Conservation (phyloP, 2,329 filamentous ascomycete species). For the Aspergillus pseudoglaucus region DNA sequence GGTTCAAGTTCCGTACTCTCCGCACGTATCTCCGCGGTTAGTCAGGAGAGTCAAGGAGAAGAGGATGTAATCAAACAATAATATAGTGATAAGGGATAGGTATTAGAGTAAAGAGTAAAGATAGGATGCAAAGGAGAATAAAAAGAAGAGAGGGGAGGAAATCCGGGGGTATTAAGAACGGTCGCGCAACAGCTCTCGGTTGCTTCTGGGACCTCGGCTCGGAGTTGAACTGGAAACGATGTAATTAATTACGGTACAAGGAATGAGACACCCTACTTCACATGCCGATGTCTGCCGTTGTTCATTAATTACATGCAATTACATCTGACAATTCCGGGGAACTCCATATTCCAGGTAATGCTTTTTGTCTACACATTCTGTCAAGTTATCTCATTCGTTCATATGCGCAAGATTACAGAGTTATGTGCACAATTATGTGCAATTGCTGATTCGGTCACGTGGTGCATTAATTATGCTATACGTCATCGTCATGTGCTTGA, state of each 20-base stretch:
- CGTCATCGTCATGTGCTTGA: too few species aligned
- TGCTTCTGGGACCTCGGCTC: conserved; percentile 26
- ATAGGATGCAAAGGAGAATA: conserved; percentile 9
- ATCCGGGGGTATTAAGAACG: conserved; percentile 14
- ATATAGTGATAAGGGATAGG: background rate
- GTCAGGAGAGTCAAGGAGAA: conserved; percentile 1
- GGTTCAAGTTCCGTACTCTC: conserved; percentile 1
- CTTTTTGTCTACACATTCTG: too few species aligned
- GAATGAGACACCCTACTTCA: conserved; percentile 16
- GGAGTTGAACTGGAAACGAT: too few species aligned
- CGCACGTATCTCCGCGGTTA: background rate
- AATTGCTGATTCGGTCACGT: too few species aligned
- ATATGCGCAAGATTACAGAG: too few species aligned
- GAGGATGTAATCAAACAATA: background rate
- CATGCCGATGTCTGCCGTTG: conserved; percentile 21
- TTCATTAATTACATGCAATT: too few species aligned
- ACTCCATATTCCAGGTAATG: too few species aligned
- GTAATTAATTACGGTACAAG: too few species aligned
- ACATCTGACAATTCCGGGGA: too few species aligned
- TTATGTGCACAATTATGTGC: too few species aligned
- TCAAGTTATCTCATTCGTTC: too few species aligned
- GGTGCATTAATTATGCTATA: too few species aligned
- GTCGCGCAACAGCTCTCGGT: conserved; percentile 3
- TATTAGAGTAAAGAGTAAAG: background rate
- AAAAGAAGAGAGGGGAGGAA: conserved; percentile 16